Evolutionary conservation across 306 rosid species (phyloP).

Genomic region (Dalbergia cultrata): DNA sequence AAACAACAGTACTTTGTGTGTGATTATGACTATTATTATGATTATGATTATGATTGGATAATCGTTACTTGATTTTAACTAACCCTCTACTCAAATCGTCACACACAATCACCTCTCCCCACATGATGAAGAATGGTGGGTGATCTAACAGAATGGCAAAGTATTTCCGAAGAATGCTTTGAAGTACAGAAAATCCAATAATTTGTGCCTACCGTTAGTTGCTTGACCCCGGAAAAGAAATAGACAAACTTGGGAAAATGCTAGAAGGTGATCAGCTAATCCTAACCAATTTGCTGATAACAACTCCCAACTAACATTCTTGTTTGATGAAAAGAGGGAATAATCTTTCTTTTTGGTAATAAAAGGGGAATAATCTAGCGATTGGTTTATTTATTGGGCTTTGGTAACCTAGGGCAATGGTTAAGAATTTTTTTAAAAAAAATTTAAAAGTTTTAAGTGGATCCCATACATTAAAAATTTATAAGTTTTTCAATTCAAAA

Average conservation of each 20-base stretch:
- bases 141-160: slow-evolving; percentile 1
- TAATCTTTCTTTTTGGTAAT: not conserved
- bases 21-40: too few relatives aligned
- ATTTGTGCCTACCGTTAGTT: not conserved
- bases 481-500: too few relatives aligned
- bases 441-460: too few relatives aligned
- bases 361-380: too few relatives aligned
- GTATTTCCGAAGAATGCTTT: slow-evolving; percentile 32
- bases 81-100: not conserved
- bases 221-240: not conserved
- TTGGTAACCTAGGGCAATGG: too few relatives aligned
- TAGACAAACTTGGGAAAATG: not conserved
- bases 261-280: slow-evolving; percentile 1
- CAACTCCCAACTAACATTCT: slow-evolving; percentile 9
- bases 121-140: slow-evolving; percentile 6
- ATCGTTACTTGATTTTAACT: slow-evolving; percentile 6
- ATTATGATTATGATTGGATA: not conserved
- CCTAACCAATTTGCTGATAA: not conserved
- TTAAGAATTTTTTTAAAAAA: too few relatives aligned
- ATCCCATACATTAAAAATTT: too few relatives aligned
- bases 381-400: too few relatives aligned
- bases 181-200: not conserved
- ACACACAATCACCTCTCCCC: not conserved
- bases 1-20: too few relatives aligned
- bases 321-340: not conserved